Base-by-base conservation (phyloP, 2,329 filamentous ascomycete species). In the Diplocarpon mali region DNA sequence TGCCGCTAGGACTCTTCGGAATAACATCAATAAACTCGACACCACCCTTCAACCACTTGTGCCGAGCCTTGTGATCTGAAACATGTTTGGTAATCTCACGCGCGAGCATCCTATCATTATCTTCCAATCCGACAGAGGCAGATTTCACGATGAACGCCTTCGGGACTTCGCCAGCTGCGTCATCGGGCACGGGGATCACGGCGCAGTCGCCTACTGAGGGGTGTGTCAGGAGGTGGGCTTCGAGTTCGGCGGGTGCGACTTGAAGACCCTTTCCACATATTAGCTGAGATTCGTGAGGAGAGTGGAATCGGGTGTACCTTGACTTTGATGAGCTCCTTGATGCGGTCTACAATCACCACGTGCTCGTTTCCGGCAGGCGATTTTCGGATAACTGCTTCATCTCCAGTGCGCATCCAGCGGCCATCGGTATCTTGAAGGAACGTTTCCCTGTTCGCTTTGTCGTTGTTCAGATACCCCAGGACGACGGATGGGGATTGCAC, bases 391-490 rank as follows among this genome's bases (percentile, higher is more conserved):
- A 90, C 68, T 0, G 83, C 86, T 61, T 93, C 85, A 56, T 95
- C 89, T 5, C 89, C 89, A 0, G 89, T 95, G 34, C 75, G 76
- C 71, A 57, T 56, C 77, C 86, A 92, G 12, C 66, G 60, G n/a
- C 71, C 70, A 52, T 88, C 80, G 1, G 79, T 70, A 41, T 80
- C 71, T 49, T 65, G 67, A 0, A 80, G 59, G 57, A 87, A 95
- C 0, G 88, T 92, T 60, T 93, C 86, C 41, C 74, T 70, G 15
- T 80, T 93, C 2, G 89, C 87, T 57, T 84, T 81, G 36, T 84
- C 79, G 58, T 95, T 94, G 65, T 93, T 83, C 42, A 94, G 67
- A 55, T 95, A 95, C 1, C 89, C 89, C 0, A 95, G 65, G 0
- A 84, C 79, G 1, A 93, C 76, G 1, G 80, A 80, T 0, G 87